Evolutionary conservation across 2,329 filamentous ascomycete genomes (phyloP).

Genomic region (Pseudocercospora musae): DNA sequence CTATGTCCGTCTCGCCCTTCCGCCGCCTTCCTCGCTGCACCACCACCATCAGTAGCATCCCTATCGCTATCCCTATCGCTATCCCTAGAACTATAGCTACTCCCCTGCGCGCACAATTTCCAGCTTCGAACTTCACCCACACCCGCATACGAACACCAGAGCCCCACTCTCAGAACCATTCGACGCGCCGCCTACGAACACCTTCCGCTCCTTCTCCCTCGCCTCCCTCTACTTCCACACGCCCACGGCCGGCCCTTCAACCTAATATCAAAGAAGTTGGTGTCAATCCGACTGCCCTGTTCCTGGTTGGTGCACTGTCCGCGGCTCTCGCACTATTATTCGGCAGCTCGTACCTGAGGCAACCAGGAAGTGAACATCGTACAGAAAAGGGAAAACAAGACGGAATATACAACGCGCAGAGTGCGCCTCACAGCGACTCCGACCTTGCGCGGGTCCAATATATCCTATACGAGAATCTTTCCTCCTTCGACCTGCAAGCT

Average conservation of each 20-base stretch:
- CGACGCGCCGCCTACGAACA: background rate
- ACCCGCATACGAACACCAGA: background rate
- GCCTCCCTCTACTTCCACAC: constrained; percentile 1
- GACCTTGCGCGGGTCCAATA: constrained; percentile 2
- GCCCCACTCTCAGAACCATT: background rate
- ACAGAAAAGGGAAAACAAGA: background rate
- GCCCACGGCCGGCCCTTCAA: constrained; percentile 2
- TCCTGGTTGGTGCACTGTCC: constrained; percentile 24
- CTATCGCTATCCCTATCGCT: background rate
- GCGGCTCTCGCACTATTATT: constrained; percentile 26
- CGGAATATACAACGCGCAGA: constrained; percentile 16
- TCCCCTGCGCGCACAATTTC: background rate
- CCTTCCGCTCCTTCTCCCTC: background rate
- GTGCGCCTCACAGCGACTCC: constrained; percentile 12
- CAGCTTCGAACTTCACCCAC: background rate
- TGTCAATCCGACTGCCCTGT: constrained; percentile 24
- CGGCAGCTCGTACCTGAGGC: constrained; percentile 15
- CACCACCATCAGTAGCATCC: background rate
- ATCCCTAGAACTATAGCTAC: too few species aligned
- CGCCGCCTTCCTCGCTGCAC: background rate
- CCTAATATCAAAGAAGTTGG: constrained; percentile 10
- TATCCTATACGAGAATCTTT: background rate
- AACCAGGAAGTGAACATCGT: background rate
- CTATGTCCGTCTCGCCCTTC: background rate
- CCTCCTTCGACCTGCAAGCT: constrained; percentile 35